Evolutionary conservation across 805 yeast species (phyloP).

Genomic region (Saccharomycopsis olivae): DNA sequence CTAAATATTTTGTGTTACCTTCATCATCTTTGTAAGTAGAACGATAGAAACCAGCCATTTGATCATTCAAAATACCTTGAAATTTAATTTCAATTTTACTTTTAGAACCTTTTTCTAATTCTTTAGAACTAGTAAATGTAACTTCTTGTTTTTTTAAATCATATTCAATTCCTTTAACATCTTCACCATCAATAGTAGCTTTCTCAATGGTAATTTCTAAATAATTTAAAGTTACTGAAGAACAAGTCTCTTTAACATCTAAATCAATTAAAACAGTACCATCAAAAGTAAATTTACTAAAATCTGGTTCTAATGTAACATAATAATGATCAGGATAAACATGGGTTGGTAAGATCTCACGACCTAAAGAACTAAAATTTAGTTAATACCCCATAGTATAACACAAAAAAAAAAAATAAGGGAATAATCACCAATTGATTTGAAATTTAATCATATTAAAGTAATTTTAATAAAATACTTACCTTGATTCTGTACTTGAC

Average conservation of each 20-base stretch:
- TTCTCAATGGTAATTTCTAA: slow-evolving; percentile 52
- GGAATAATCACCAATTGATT: background rate
- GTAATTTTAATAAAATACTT: too few species aligned
- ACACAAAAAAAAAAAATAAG: too few species aligned
- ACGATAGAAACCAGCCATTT: slow-evolving; percentile 78
- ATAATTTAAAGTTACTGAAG: slow-evolving; percentile 44
- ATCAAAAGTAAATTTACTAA: slow-evolving; percentile 45
- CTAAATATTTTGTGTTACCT: slow-evolving; percentile 59
- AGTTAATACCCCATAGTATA: background rate
- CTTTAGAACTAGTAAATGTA: slow-evolving; percentile 44
- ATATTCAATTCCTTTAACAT: slow-evolving; percentile 32
- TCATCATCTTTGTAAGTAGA: slow-evolving; percentile 47
- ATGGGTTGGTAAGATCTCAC: slow-evolving; percentile 43
- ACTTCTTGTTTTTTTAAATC: slow-evolving; percentile 53
- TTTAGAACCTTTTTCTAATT: slow-evolving; percentile 28
- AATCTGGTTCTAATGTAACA: slow-evolving; percentile 51
- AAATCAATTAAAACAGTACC: slow-evolving; percentile 48
- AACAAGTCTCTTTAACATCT: slow-evolving; percentile 37
- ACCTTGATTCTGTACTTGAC: too few species aligned
- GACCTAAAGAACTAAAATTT: slow-evolving; percentile 2
- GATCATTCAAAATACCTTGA: slow-evolving; percentile 57
- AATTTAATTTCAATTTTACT: slow-evolving; percentile 40
- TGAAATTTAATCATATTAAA: too few species aligned
- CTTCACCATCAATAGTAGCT: slow-evolving; percentile 30
- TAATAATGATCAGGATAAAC: slow-evolving; percentile 71